Base-by-base conservation (phyloP, 257 asterid species). In the Parsonsia alboflavescens region DNA sequence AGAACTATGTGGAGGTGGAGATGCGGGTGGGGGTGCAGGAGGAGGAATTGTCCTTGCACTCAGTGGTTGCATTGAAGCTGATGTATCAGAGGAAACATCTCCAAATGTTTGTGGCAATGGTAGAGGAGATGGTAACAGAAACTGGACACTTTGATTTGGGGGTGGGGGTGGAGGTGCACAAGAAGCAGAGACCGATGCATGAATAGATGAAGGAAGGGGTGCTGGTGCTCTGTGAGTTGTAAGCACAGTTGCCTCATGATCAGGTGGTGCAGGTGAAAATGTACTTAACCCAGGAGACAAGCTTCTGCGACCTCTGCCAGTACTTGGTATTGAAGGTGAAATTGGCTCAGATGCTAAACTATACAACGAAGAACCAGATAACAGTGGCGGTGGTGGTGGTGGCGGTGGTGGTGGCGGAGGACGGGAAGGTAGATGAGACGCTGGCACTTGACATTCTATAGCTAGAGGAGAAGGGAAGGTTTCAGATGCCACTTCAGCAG, bases 391-490 rank as follows among this genome's bases (percentile, higher is more conserved):
- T 9, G 75, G 45, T 4, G 71, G 26, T 1, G 75, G 57, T 10
- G 57, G 69, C 6, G 75, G 45, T 4, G 79, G 68, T 11, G 79
- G 76, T 17, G 58, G 77, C 0, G 86, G 79, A 0, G 86, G 88
- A 5, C 80, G 68, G 44, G 82, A 70, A 77, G 75, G 73, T 44
- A 74, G 73, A 86, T 75, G 75, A 71, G 21, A 73, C 63, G 81
- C 78, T 66, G 73, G 76, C 57, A 84, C 76, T 82, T 87, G 87
- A 80, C 70, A 13, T 76, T 70, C 85, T 57, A 74, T 81, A 48
- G 75, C 69, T 36, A 79, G 79, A 77, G 76, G 71, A 64, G 88
- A 72, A 58, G 77, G 68, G 39, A 70, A 76, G 73, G 79, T 75
- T 78, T 79, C 64, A 44, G 88, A 66, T 56, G 71, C 74, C 78